phyloP scores from a whole-genome alignment of 441 rosid species.

The Mallotus japonicus region DNA sequence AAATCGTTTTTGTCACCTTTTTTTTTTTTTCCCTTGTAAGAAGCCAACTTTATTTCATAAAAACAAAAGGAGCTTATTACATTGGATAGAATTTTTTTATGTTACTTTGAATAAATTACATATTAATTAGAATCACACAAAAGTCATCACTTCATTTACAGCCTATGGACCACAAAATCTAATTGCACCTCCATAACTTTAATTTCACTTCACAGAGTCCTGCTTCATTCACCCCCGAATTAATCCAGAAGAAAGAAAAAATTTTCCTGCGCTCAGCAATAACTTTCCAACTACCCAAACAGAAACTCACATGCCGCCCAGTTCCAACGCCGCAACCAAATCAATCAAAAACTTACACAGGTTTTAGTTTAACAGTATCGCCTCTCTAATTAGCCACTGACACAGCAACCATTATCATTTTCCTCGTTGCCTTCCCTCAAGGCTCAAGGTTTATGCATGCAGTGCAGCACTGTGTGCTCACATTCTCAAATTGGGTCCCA shows the following conservation, averaged over 20 bases:
- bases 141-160: not conserved
- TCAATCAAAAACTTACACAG: not conserved
- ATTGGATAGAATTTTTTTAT: too few species aligned
- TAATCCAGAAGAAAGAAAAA: not conserved
- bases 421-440: not conserved
- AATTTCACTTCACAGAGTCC: not conserved
- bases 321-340: not conserved
- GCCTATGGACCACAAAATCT: constrained; percentile 10
- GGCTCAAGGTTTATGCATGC: not conserved
- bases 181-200: not conserved
- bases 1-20: too few species aligned
- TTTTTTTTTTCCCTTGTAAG: too few species aligned
- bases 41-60: too few species aligned
- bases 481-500: not conserved
- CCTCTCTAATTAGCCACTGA: not conserved
- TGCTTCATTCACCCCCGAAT: not conserved
- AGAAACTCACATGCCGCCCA: constrained; percentile 19
- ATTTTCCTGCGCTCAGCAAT: not conserved
- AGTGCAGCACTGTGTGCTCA: not conserved
- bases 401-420: not conserved
- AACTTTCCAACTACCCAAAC: constrained; percentile 15
- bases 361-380: constrained; percentile 1
- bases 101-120: too few species aligned
- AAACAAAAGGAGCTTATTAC: too few species aligned
- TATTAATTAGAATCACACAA: too few species aligned